phyloP scores from a whole-genome alignment of 2,329 filamentous ascomycete genomes.

The Ophiognomonia clavigignenti-juglandacearum region DNA sequence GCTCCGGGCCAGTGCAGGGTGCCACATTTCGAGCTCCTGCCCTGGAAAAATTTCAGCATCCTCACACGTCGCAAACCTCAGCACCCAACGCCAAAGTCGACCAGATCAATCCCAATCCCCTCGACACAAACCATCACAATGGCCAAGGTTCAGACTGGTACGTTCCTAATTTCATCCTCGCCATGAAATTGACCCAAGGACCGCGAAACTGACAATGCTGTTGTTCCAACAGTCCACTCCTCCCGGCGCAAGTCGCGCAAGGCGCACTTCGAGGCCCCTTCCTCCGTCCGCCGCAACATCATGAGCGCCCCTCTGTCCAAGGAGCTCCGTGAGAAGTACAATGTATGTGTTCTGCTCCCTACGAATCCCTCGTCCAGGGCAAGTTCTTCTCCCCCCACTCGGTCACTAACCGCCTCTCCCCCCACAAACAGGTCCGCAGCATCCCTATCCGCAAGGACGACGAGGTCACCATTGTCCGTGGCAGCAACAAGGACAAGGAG shows the following conservation, averaged over 20 bases:
- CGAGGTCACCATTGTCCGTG: constrained; percentile 89
- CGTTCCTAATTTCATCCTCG: constrained; percentile 2
- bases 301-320: constrained; percentile 96
- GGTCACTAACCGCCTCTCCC: not conserved
- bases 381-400: no score
- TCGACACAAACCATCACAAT: constrained; percentile 45
- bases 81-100: constrained; percentile 10
- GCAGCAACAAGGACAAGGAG: constrained; percentile 94
- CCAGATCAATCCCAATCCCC: constrained; percentile 9
- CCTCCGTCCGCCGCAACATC: constrained; percentile 88
- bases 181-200: not conserved
- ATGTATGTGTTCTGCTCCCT: constrained; percentile 72
- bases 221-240: constrained; percentile 55
- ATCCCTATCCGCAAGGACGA: constrained; percentile 98
- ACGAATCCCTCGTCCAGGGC: no score
- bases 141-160: constrained; percentile 61
- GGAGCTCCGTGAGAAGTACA: constrained; percentile 98
- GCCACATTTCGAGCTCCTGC: no score
- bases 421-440: constrained; percentile 68
- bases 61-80: no score
- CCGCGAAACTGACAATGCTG: constrained; percentile 18
- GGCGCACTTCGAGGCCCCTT: constrained; percentile 94
- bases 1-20: constrained; percentile 6
- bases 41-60: constrained; percentile 4
- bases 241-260: constrained; percentile 98